phyloP scores from a whole-genome alignment of 371 early-diverging fungal species.

The Mucor saturninus region DNA sequence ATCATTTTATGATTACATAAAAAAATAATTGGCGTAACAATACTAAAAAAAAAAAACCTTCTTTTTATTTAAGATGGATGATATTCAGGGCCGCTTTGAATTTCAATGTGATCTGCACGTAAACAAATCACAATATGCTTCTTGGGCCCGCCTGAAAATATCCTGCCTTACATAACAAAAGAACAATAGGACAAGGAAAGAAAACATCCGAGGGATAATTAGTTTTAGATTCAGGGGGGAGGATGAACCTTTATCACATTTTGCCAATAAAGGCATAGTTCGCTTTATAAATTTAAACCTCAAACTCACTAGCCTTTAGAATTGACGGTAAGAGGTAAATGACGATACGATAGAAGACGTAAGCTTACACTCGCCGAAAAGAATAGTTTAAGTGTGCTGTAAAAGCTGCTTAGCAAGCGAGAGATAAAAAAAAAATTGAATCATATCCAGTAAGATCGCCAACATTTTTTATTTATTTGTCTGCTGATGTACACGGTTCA shows the following conservation, averaged over 20 bases:
- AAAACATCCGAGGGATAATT: not conserved
- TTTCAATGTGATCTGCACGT: too few relatives aligned
- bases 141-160: too few relatives aligned
- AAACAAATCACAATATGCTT: too few relatives aligned
- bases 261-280: slow-evolving; percentile 28
- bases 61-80: too few relatives aligned
- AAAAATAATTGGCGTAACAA: too few relatives aligned
- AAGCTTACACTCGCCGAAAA: slow-evolving; percentile 10
- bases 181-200: not conserved
- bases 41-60: too few relatives aligned
- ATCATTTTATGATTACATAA: too few relatives aligned
- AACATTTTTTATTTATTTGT: not conserved
- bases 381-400: slow-evolving; percentile 9
- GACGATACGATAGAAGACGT: slow-evolving; percentile 1
- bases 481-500: too few relatives aligned
- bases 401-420: slow-evolving; percentile 15
- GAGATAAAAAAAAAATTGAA: slow-evolving; percentile 39
- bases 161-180: too few relatives aligned
- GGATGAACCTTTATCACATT: slow-evolving; percentile 13
- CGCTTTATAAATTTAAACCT: slow-evolving; percentile 20
- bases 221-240: slow-evolving; percentile 19
- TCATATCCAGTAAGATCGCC: slow-evolving; percentile 35
- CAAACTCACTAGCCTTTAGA: slow-evolving; percentile 14
- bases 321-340: slow-evolving; percentile 22
- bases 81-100: too few relatives aligned